Conservation (phyloP, 179 eudicot genomes). For the Gypsophila paniculata region DNA sequence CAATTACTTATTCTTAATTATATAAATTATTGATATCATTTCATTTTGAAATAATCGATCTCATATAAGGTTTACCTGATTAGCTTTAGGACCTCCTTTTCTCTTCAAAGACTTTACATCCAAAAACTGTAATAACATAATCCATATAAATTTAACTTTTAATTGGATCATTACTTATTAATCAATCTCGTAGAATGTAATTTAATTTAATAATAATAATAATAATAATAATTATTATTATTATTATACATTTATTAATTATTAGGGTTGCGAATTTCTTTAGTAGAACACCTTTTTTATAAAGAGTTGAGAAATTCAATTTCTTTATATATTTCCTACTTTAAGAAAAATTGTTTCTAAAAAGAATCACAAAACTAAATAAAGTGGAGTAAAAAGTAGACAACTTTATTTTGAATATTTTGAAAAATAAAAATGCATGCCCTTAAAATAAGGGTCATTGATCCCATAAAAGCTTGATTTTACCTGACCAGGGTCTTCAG, state of each 20-base stretch:
- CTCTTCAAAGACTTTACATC: constrained; percentile 62
- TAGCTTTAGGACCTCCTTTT: constrained; percentile 41
- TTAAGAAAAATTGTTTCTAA: constrained; percentile 22
- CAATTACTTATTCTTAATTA: too few species aligned
- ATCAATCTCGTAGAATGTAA: not conserved
- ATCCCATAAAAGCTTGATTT: constrained; percentile 42
- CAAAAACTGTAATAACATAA: constrained; percentile 57
- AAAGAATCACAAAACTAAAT: constrained; percentile 24
- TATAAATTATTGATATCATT: too few species aligned
- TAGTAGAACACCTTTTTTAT: not conserved
- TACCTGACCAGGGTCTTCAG: constrained; percentile 89
- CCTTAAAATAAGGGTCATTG: constrained; percentile 41
- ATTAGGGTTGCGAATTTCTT: constrained; percentile 26
- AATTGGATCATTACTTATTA: too few species aligned
- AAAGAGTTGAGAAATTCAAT: constrained; percentile 10
- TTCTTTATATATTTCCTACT: not conserved
- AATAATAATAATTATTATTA: too few species aligned
- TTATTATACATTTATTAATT: too few species aligned
- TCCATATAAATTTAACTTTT: too few species aligned
- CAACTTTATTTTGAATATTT: constrained; percentile 27
- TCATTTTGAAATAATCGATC: too few species aligned
- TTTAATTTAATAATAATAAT: not conserved
- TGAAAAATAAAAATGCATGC: constrained; percentile 24
- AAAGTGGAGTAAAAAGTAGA: constrained; percentile 3
- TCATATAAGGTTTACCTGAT: constrained; percentile 57